phyloP scores from a whole-genome alignment of 495 filamentous ascomycete genomes.

The Aspergillus indologenus region DNA sequence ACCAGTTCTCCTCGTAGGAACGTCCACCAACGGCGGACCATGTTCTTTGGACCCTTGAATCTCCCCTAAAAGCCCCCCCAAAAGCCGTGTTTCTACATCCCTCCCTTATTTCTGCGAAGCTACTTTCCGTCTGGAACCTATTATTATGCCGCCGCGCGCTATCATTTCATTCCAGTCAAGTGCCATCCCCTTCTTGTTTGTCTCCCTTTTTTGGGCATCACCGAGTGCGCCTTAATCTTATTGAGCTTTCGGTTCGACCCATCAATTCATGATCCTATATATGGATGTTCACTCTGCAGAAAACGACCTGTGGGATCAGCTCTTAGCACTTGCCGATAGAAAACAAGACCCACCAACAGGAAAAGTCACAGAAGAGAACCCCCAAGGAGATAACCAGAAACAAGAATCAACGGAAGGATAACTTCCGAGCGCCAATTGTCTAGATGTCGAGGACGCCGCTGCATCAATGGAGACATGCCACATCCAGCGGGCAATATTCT shows the following conservation, averaged over 20 bases:
- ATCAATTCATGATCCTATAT: conserved; percentile 2
- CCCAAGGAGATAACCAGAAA: neutral
- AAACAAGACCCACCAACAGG: neutral
- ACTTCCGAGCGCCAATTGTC: neutral
- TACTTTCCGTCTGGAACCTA: neutral
- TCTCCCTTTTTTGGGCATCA: conserved; percentile 4
- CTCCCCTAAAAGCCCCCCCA: neutral
- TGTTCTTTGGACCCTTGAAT: conserved; percentile 1
- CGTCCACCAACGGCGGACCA: conserved; percentile 10
- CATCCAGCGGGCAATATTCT: conserved; percentile 15
- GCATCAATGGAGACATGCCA: conserved; percentile 18
- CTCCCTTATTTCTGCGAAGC: neutral
- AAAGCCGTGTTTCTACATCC: neutral
- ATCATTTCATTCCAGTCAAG: neutral
- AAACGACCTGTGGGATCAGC: neutral
- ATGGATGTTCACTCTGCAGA: conserved; percentile 8
- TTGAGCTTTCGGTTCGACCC: neutral
- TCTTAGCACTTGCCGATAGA: neutral
- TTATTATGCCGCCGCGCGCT: neutral
- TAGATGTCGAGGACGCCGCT: conserved; percentile 27
- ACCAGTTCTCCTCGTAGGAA: conserved; percentile 12
- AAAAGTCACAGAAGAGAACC: neutral
- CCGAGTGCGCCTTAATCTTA: neutral
- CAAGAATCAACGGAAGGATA: conserved; percentile 5
- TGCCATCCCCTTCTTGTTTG: neutral